Conservation (phyloP, 306 rosid genomes). For the Betula pendula region DNA sequence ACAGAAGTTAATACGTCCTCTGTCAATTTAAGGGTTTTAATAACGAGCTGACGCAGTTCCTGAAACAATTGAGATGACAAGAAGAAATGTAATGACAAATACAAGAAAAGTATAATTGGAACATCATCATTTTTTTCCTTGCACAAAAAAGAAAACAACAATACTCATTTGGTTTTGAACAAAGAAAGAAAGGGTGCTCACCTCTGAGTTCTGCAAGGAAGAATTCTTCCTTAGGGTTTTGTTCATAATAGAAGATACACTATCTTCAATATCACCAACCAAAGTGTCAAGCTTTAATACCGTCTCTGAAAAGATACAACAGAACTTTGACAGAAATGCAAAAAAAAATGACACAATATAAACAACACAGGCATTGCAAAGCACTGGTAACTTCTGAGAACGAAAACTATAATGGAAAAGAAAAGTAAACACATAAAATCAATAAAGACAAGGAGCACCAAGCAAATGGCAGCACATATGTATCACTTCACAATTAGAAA, state of each 20-base stretch:
- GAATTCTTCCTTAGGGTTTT: slow-evolving; percentile 65
- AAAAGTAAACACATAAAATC: not conserved
- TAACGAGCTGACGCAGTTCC: slow-evolving; percentile 66
- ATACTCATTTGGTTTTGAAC: slow-evolving; percentile 23
- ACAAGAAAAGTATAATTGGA: not conserved
- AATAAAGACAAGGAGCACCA: not conserved
- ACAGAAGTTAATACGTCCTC: slow-evolving; percentile 69
- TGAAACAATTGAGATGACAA: slow-evolving; percentile 41
- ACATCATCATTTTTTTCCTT: not conserved
- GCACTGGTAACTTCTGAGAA: not conserved
- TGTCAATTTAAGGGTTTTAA: slow-evolving; percentile 56
- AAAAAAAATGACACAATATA: slow-evolving; percentile 13
- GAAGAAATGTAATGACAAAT: slow-evolving; percentile 16
- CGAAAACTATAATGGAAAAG: not conserved
- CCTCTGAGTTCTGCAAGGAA: slow-evolving; percentile 58
- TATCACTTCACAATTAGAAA: not conserved
- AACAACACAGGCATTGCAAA: slow-evolving; percentile 5
- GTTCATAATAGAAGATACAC: slow-evolving; percentile 70
- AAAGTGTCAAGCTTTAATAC: slow-evolving; percentile 80
- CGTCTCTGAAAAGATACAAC: slow-evolving; percentile 66
- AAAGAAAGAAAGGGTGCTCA: slow-evolving; percentile 39
- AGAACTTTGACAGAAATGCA: slow-evolving; percentile 19
- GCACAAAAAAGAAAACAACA: not conserved
- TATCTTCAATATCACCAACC: slow-evolving; percentile 94
- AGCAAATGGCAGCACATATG: not conserved